Conservation (phyloP, 345 rosid species). For the Firmiana major region DNA sequence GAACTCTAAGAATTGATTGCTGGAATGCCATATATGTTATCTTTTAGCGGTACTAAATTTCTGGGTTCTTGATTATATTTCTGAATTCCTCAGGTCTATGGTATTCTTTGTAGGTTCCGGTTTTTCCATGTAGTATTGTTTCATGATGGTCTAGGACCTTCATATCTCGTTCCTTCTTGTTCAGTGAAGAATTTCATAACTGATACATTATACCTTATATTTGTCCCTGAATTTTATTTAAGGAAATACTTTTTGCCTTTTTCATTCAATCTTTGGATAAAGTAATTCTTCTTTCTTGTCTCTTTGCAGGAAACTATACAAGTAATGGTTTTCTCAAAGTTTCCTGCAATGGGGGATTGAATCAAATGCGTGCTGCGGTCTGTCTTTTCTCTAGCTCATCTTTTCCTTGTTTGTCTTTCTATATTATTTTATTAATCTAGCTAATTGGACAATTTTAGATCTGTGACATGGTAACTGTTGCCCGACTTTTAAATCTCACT, state of each 20-base stretch:
- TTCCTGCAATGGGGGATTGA: constrained; percentile 89
- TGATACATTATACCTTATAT: background rate
- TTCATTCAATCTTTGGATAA: background rate
- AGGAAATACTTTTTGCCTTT: background rate
- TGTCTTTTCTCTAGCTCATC: constrained; percentile 26
- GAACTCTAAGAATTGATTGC: background rate
- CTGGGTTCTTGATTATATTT: background rate
- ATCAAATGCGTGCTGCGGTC: constrained; percentile 98
- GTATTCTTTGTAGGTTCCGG: background rate
- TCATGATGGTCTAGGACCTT: background rate
- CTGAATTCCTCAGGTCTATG: background rate
- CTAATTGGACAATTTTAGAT: constrained; percentile 46
- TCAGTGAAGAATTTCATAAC: background rate
- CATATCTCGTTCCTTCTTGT: background rate
- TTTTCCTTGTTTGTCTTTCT: constrained; percentile 9
- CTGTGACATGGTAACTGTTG: constrained; percentile 88
- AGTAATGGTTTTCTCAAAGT: constrained; percentile 82
- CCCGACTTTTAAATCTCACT: constrained; percentile 88
- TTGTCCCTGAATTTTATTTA: background rate
- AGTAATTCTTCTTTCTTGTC: constrained; percentile 1
- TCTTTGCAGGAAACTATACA: constrained; percentile 62
- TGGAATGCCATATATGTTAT: background rate
- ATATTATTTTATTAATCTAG: constrained; percentile 18
- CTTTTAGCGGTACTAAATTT: background rate
- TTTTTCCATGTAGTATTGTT: background rate